Evolutionary conservation across 768 basidiomycete genomes (phyloP).

Genomic region (Cystoderma amianthinum): DNA sequence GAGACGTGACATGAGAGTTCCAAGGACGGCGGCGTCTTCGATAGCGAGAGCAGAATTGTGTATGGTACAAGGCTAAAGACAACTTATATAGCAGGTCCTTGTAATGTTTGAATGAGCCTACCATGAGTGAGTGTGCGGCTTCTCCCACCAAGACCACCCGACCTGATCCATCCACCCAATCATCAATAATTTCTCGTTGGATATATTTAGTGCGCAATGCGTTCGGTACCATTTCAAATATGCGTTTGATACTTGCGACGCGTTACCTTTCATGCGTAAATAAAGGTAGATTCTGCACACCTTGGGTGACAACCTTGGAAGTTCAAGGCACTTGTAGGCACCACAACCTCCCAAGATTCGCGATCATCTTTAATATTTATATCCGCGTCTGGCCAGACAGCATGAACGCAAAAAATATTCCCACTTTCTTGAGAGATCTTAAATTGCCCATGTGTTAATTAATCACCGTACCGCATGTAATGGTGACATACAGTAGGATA

Average conservation of each 20-base stretch:
- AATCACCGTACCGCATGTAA: neutral
- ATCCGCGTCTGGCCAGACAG: slow-evolving; percentile 29
- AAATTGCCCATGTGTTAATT: slow-evolving; percentile 1
- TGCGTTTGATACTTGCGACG: slow-evolving; percentile 22
- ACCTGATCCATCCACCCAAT: slow-evolving; percentile 44
- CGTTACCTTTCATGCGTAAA: slow-evolving; percentile 4
- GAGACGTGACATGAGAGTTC: slow-evolving; percentile 44
- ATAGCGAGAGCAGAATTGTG: slow-evolving; percentile 40
- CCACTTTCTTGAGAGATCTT: slow-evolving; percentile 24
- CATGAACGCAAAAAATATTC: slow-evolving; percentile 25
- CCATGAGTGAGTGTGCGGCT: slow-evolving; percentile 48
- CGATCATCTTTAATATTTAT: slow-evolving; percentile 12
- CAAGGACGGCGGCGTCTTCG: slow-evolving; percentile 54
- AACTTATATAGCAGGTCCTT: neutral
- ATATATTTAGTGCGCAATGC: slow-evolving; percentile 30
- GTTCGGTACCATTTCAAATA: slow-evolving; percentile 23
- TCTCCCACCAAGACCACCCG: slow-evolving; percentile 44
- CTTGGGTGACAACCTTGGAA: slow-evolving; percentile 17
- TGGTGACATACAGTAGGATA: slow-evolving; percentile 19
- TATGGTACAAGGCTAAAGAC: slow-evolving; percentile 35
- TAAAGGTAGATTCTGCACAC: neutral
- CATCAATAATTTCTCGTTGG: slow-evolving; percentile 25
- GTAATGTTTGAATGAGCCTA: slow-evolving; percentile 16
- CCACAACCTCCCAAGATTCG: slow-evolving; percentile 27
- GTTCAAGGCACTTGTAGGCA: slow-evolving; percentile 24